phyloP scores from a whole-genome alignment of 805 yeast genomes.

The Ogataea methanolica region DNA sequence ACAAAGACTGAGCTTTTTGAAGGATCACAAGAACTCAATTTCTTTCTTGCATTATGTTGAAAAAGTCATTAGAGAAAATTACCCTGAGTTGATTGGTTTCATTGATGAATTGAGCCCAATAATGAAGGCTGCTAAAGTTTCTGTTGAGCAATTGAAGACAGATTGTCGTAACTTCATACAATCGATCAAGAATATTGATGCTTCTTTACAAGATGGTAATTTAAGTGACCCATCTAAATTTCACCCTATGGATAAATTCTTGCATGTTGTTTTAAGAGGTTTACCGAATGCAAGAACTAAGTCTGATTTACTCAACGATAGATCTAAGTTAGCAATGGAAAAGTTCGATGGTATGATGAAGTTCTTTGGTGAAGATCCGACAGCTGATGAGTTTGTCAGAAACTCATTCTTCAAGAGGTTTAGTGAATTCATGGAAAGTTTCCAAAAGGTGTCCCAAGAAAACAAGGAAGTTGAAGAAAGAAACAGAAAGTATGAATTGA shows the following conservation, averaged over 20 bases:
- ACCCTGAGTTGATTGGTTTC: constrained; percentile 74
- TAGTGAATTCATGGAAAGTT: constrained; percentile 73
- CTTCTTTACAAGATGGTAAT: constrained; percentile 77
- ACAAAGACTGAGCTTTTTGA: constrained; percentile 83
- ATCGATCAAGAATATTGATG: constrained; percentile 62
- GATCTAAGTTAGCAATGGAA: constrained; percentile 53
- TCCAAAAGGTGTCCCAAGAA: constrained; percentile 73
- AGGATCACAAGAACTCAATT: constrained; percentile 82
- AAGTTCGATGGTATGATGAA: constrained; percentile 72
- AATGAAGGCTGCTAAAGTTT: constrained; percentile 59
- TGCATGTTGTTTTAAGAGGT: constrained; percentile 56
- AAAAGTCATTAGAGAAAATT: constrained; percentile 73
- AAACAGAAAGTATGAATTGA: constrained; percentile 65
- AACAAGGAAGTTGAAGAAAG: constrained; percentile 82
- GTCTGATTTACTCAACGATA: constrained; percentile 59
- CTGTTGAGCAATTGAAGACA: constrained; percentile 73
- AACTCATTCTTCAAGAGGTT: constrained; percentile 74
- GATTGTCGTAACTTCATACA: constrained; percentile 66
- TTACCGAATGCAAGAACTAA: constrained; percentile 74
- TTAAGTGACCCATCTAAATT: constrained; percentile 71
- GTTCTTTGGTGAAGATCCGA: constrained; percentile 85
- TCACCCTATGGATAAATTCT: constrained; percentile 79
- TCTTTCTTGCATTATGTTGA: constrained; percentile 92
- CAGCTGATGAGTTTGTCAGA: constrained; percentile 56
- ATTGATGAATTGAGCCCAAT: constrained; percentile 66